Conservation (phyloP, 176 grass and related monocot species). For the Raddia guianensis region DNA sequence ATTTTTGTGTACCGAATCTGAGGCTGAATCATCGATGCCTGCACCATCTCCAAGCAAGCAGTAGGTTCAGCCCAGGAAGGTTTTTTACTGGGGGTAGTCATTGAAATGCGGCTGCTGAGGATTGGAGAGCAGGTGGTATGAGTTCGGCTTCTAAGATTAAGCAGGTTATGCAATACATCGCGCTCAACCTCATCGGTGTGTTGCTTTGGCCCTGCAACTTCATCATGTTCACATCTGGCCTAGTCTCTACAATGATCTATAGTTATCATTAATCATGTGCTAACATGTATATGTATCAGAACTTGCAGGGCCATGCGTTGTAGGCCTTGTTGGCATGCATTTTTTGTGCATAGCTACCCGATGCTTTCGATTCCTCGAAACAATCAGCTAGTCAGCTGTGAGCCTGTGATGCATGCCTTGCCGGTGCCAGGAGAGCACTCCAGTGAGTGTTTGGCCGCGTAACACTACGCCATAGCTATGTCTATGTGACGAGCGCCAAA, state of each 20-base stretch:
- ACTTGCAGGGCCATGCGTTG: conserved; percentile 3
- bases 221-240: conserved; percentile 9
- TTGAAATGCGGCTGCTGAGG: neutral
- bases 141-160: neutral
- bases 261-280: neutral
- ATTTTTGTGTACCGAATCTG: neutral
- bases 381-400: too few relatives aligned
- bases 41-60: neutral
- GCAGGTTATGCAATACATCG: neutral
- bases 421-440: neutral
- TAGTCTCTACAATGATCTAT: neutral
- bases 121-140: neutral
- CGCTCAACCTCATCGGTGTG: neutral
- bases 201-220: neutral
- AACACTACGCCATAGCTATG: neutral
- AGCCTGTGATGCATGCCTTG: neutral
- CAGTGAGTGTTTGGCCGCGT: neutral
- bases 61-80: neutral
- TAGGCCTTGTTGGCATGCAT: neutral
- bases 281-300: conserved; percentile 14
- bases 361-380: neutral
- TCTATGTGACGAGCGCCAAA: neutral
- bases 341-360: neutral
- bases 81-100: neutral
- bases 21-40: neutral